Evolutionary conservation across 2,329 filamentous ascomycete genomes (phyloP).

Genomic region (Clonostachys byssicola): DNA sequence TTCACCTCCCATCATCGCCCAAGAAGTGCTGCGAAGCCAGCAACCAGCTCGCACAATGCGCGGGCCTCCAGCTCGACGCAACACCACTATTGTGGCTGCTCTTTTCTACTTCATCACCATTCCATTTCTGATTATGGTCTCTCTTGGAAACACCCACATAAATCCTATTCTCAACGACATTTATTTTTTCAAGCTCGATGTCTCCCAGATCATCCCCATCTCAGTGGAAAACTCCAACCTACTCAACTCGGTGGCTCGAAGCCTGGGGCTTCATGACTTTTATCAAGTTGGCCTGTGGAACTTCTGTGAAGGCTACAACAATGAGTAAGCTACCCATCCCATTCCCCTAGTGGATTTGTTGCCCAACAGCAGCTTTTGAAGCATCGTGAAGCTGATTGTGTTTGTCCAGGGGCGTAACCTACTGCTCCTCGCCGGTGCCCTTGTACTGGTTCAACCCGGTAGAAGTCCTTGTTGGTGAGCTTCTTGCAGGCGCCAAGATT

Average conservation of each 20-base stretch:
- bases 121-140: slow-evolving; percentile 74
- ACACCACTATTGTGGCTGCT: slow-evolving; percentile 61
- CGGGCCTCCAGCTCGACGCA: slow-evolving; percentile 32
- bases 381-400: not conserved
- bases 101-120: slow-evolving; percentile 70
- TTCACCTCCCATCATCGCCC: too few species aligned
- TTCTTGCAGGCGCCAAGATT: slow-evolving; percentile 79
- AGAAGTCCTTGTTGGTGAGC: slow-evolving; percentile 71
- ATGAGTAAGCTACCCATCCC: slow-evolving; percentile 39
- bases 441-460: slow-evolving; percentile 94
- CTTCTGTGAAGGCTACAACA: slow-evolving; percentile 82
- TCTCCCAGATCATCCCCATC: slow-evolving; percentile 75
- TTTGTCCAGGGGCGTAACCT: slow-evolving; percentile 60
- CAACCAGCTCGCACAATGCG: slow-evolving; percentile 9
- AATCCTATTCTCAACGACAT: slow-evolving; percentile 60
- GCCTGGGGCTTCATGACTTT: slow-evolving; percentile 86
- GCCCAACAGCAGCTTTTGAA: not conserved
- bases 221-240: slow-evolving; percentile 68
- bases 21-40: too few species aligned
- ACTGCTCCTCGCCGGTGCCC: slow-evolving; percentile 64
- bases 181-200: slow-evolving; percentile 82
- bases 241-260: slow-evolving; percentile 83
- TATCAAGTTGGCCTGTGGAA: slow-evolving; percentile 92
- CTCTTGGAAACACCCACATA: slow-evolving; percentile 70
- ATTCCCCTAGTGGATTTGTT: not conserved